Evolutionary conservation across 2,329 filamentous ascomycete species (phyloP), one percentile per base, ranked within the genome.

Genomic region (Epichloe gansuensis): DNA sequence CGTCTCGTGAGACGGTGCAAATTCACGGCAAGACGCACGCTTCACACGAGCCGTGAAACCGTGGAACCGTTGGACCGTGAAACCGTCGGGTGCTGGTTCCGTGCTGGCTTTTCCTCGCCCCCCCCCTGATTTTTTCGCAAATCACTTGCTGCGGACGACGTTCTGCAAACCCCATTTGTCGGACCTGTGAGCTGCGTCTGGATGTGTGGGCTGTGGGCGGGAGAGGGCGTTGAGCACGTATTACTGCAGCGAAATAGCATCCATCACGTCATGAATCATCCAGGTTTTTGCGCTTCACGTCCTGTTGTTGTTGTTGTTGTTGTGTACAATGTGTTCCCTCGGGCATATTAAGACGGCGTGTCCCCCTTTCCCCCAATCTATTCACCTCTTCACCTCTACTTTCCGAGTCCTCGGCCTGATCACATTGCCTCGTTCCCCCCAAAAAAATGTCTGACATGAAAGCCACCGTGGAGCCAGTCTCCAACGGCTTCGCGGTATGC

Each of bases 401-500:
- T 21, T 21, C 17, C 17, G 17, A 17, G 4, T 15, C 23, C 36
- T 42, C 39, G 36, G 23, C 43, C 61, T n/a, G n/a, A 72, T 57
- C 56, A 4, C 40, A 25, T 42, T 25, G 17, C 21, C 5, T 42
- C 21, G 23, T 42, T 21, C 11, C 40, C 27, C 17, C 17, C 17
- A 17, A 17, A 35, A 43, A 21, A 11, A 86, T 87, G 82, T 87
- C 83, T 63, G 81, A 87, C 64, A 75, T 84, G 63, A 82, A 79
- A 61, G 83, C 83, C 53, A 75, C 75, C 50, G 82, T 87, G 57
- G 67, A 72, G 55, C 77, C 83, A 68, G 86, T 80, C 55, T 68
- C 74, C 59, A 71, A 74, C 54, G 84, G 83, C 39, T 87, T 87
- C 68, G 79, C 84, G 57, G 82, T 87, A 55, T 78, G 81, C 58